Percentiles rank a stretch among this genome's conserved stretches.
These are phyloP conservation scores for Lumnitzera racemosa DNA, from an alignment of 345 rosid species.

Conservation along the genomic window DNA sequence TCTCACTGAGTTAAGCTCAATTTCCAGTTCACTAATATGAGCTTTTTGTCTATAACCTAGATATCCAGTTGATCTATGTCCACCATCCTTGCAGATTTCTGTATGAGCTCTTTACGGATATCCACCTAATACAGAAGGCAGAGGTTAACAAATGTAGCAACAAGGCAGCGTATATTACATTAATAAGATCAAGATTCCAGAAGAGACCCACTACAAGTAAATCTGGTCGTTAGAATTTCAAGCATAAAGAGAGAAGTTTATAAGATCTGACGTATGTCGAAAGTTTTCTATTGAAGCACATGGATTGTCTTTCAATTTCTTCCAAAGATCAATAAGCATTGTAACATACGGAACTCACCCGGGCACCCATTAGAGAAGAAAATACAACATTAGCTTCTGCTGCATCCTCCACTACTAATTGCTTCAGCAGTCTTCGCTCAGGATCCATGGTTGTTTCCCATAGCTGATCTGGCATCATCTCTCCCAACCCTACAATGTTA, in stretches of 20 bases:
- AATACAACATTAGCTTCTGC: constrained; percentile 68
- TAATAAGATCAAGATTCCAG: no score
- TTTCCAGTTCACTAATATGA: no score
- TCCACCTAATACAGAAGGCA: constrained; percentile 48
- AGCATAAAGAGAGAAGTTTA: no score
- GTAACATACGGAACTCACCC: constrained; percentile 33
- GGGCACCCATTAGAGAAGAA: constrained; percentile 92
- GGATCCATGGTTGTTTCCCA: constrained; percentile 99
- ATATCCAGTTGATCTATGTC: constrained; percentile 68
- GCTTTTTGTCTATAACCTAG: constrained; percentile 8
- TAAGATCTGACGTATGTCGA: background rate
- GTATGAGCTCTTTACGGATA: constrained; percentile 69
- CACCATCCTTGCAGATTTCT: constrained; percentile 48
- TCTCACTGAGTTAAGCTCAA: no score
- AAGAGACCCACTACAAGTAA: no score
- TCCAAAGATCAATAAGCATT: background rate
- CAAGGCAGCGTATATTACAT: background rate
- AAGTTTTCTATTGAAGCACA: background rate
- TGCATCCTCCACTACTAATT: constrained; percentile 70
- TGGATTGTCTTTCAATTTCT: no score
- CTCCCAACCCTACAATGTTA: constrained; percentile 71
- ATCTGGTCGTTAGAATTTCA: no score
- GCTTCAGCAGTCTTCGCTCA: constrained; percentile 71
- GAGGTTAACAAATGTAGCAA: background rate
- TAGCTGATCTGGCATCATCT: constrained; percentile 96